A percentile compares a stretch with the other conserved stretches of the same genome.
phyloP scores from a whole-genome alignment of 2,329 filamentous ascomycete species.

The Aspergillus glaucus region DNA sequence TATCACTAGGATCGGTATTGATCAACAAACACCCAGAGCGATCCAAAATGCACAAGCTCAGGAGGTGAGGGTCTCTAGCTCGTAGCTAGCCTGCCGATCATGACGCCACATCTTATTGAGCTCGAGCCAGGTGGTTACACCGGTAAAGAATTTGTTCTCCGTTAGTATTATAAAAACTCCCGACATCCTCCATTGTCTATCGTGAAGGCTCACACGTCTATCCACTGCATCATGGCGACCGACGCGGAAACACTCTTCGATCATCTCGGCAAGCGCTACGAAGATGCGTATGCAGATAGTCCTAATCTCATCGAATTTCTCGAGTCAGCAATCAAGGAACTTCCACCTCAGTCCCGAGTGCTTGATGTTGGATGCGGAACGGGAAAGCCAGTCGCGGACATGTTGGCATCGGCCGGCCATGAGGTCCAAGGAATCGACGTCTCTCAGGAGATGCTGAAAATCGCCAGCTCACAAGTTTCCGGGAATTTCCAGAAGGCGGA shows the following conservation, averaged over 20 bases:
- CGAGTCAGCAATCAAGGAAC: not conserved
- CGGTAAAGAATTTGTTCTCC: too few species aligned
- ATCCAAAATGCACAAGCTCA: too few species aligned
- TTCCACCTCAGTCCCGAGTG: constrained; percentile 4
- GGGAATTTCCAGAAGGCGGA: constrained; percentile 11
- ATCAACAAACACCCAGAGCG: too few species aligned
- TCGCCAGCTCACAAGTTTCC: constrained; percentile 7
- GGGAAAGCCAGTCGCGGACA: constrained; percentile 10
- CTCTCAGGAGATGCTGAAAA: constrained; percentile 10
- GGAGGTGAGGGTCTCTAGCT: too few species aligned
- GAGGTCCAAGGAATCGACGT: constrained; percentile 12
- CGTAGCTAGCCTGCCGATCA: too few species aligned
- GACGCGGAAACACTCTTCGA: constrained; percentile 8
- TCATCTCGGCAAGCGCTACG: constrained; percentile 9
- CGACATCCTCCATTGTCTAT: too few species aligned
- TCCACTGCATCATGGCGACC: not conserved
- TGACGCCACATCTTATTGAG: too few species aligned
- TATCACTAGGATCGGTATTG: too few species aligned
- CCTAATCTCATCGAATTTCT: constrained; percentile 4
- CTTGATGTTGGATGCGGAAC: constrained; percentile 18
- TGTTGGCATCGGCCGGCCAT: constrained; percentile 9
- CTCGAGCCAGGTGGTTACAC: too few species aligned
- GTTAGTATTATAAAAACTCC: too few species aligned
- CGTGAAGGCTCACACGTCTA: too few species aligned
- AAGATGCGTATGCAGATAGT: constrained; percentile 8